These are phyloP conservation scores for Fusarium tuaranense DNA, from an alignment of 2,329 filamentous ascomycete species.

Conservation along the genomic window DNA sequence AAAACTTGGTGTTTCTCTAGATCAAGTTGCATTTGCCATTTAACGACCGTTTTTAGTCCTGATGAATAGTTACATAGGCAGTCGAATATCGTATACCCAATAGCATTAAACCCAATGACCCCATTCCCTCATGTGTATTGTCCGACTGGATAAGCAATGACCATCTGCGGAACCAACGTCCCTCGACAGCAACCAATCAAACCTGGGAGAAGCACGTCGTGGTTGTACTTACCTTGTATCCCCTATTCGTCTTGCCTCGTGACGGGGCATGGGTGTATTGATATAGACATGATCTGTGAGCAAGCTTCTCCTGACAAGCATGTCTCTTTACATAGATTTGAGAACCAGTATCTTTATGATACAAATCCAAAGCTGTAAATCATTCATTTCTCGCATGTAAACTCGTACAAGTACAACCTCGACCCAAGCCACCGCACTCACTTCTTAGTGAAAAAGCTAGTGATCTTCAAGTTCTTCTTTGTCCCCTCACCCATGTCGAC, in stretches of 20 bases:
- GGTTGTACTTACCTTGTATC: neutral
- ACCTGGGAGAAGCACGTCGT: neutral
- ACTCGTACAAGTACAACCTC: neutral
- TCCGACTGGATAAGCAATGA: too few species aligned
- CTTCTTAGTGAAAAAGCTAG: neutral
- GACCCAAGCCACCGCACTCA: neutral
- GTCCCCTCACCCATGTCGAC: neutral
- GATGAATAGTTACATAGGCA: too few species aligned
- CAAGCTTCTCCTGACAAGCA: neutral
- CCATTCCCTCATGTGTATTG: too few species aligned
- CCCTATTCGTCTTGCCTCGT: neutral
- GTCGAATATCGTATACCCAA: too few species aligned
- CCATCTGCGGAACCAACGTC: too few species aligned
- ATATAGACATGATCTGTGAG: neutral
- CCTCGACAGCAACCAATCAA: too few species aligned
- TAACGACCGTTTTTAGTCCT: neutral
- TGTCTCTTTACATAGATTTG: neutral
- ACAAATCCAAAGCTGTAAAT: neutral
- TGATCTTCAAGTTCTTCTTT: neutral
- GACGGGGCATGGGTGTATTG: neutral
- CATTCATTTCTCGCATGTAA: neutral
- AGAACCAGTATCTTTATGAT: neutral
- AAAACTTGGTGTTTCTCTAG: neutral
- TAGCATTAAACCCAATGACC: too few species aligned
- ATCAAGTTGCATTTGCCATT: neutral